These are phyloP conservation scores for Fusarium fujikuroi DNA, from an alignment of 2,329 filamentous ascomycete species.

Conservation along the genomic window DNA sequence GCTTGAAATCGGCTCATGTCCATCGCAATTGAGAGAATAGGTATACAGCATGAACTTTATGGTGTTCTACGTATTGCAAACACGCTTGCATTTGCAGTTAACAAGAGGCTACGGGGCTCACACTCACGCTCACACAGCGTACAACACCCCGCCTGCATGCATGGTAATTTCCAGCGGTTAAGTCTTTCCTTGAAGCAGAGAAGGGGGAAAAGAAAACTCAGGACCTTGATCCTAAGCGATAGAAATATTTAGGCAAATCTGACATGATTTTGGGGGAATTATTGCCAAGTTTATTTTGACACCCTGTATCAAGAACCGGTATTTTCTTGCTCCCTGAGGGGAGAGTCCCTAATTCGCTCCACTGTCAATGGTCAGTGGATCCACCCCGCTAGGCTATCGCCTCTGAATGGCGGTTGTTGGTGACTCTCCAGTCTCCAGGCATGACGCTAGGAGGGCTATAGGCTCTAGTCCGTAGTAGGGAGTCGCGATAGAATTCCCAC, in stretches of 20 bases:
- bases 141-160: conserved; percentile 16
- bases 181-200: not conserved
- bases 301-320: too few relatives aligned
- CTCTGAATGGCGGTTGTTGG: conserved; percentile 35
- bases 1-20: not conserved
- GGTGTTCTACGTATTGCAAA: not conserved
- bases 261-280: too few relatives aligned
- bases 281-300: too few relatives aligned
- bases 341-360: conserved; percentile 25
- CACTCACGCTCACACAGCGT: not conserved
- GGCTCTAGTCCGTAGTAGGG: conserved; percentile 27
- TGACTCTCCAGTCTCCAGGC: conserved; percentile 37
- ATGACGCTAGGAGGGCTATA: conserved; percentile 43
- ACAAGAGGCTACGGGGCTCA: conserved; percentile 22
- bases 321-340: too few relatives aligned
- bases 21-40: not conserved
- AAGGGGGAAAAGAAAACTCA: too few relatives aligned
- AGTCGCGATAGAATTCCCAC: conserved; percentile 46
- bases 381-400: conserved; percentile 15
- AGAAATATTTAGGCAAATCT: too few relatives aligned
- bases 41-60: not conserved
- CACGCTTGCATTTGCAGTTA: not conserved
- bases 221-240: too few relatives aligned
- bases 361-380: conserved; percentile 19
- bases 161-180: conserved; percentile 17